Evolutionary conservation across 2,329 filamentous ascomycete species (phyloP), one percentile per base, ranked within the genome.

Genomic region (Colletotrichum incanum): DNA sequence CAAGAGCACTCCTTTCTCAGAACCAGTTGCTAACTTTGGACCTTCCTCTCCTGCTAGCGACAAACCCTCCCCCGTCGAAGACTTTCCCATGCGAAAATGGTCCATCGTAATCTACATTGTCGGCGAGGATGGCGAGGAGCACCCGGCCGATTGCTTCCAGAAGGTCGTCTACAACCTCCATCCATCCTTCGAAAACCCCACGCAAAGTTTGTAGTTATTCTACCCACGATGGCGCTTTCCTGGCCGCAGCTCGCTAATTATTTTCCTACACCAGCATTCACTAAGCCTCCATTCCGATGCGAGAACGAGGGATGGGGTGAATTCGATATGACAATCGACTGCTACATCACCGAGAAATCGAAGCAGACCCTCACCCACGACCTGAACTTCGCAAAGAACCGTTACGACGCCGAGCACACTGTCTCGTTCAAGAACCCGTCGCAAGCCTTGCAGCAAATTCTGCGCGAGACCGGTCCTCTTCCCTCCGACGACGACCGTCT

Each of bases 301-400:
- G 87, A 91, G 75, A 97, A 99, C 83, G 94, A 98, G 84, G 96
- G 96, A 76, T 99, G 96, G 96, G 96, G 96, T 79, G 96, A 98
- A 85, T 99, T 99, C 81, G 96, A 98, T 81, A 96, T 99, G 91
- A 88, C 87, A 59, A 96, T 98, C 78, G 91, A 93, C 74, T 89
- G 97, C 76, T 93, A 92, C 79, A 93, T 93, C 54, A 91, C 93
- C 39, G 94, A 96, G 83, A 98, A 98, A 87, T 93, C 92, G 70
- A 96, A 98, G 79, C 90, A 94, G 79, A 87, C 89, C 18, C 87
- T 99, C 75, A 84, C 87, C 62, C 96, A 99, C 82, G 96, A 99
- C 80, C 89, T 99, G 73, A 98, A 98, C 87, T 99, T 99, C 83
- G 88, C 90, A 76, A 88, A 92, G 76, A 87, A 92, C 73, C 89